Conservation (phyloP, 345 rosid genomes). For the Cochlearia excelsa region DNA sequence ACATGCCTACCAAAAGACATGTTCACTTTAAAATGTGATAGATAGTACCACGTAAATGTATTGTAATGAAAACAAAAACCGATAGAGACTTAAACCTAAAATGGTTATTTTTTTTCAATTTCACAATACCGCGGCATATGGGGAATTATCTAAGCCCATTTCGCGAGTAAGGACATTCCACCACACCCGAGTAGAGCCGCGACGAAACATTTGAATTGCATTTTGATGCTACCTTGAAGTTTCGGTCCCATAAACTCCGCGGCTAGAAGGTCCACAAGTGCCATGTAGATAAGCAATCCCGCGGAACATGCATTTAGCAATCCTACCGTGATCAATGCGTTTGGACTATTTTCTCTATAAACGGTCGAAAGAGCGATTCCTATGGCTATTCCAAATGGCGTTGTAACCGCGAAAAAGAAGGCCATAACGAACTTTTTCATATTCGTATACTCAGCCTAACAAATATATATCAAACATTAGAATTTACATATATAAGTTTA, state of each 20-base stretch:
- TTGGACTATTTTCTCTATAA: conserved; percentile 57
- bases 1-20: conserved; percentile 21
- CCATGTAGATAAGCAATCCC: conserved; percentile 75
- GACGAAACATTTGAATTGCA: conserved; percentile 48
- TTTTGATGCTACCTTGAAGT: conserved; percentile 62
- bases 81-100: conserved; percentile 28
- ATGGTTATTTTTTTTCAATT: conserved; percentile 19
- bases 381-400: conserved; percentile 62
- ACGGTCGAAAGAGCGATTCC: conserved; percentile 56
- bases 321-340: no score
- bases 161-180: conserved; percentile 67
- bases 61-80: no score
- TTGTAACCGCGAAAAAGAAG: conserved; percentile 73
- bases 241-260: conserved; percentile 71
- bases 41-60: no score
- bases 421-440: no score
- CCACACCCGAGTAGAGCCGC: conserved; percentile 72
- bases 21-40: conserved; percentile 9
- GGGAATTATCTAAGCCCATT: conserved; percentile 55
- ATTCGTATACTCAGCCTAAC: conserved; percentile 56
- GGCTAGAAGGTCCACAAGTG: conserved; percentile 66
- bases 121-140: neutral
- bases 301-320: conserved; percentile 68
- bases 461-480: no score
- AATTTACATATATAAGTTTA: no score